These are phyloP conservation scores for Glycine soja DNA, from an alignment of 306 rosid species.

Conservation along the genomic window DNA sequence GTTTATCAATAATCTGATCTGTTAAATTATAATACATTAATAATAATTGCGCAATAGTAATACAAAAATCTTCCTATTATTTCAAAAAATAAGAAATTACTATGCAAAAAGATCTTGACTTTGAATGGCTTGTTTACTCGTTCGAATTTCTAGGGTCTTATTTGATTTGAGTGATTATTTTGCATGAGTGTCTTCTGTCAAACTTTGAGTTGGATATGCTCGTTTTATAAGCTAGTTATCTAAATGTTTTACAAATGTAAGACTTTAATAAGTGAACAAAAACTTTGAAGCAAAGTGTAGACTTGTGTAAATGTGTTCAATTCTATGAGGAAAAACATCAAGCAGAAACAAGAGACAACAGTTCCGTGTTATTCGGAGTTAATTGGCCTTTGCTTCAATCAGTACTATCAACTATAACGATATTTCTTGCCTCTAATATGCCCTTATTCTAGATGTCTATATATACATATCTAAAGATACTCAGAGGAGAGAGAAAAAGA, in stretches of 20 bases:
- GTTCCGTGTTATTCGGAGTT: neutral
- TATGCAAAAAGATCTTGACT: no score
- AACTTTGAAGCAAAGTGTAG: no score
- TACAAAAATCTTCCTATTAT: no score
- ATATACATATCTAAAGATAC: neutral
- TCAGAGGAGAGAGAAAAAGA: neutral
- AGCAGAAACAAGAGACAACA: neutral
- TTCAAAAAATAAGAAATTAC: no score
- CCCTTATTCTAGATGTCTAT: neutral
- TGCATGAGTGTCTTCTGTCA: no score
- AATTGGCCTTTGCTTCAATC: conserved; percentile 16
- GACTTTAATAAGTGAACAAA: neutral
- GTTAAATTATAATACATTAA: no score
- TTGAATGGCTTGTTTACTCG: no score
- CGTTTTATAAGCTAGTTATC: neutral
- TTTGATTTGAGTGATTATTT: no score
- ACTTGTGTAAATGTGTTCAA: neutral
- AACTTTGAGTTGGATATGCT: neutral
- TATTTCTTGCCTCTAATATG: conserved; percentile 4
- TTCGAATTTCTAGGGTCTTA: no score
- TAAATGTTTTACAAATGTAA: neutral
- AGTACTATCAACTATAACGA: neutral
- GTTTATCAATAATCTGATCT: no score
- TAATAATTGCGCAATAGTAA: no score
- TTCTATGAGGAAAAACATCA: neutral